Base-by-base conservation (phyloP, 2,329 filamentous ascomycete species). In the Stachybotrys echinatus region DNA sequence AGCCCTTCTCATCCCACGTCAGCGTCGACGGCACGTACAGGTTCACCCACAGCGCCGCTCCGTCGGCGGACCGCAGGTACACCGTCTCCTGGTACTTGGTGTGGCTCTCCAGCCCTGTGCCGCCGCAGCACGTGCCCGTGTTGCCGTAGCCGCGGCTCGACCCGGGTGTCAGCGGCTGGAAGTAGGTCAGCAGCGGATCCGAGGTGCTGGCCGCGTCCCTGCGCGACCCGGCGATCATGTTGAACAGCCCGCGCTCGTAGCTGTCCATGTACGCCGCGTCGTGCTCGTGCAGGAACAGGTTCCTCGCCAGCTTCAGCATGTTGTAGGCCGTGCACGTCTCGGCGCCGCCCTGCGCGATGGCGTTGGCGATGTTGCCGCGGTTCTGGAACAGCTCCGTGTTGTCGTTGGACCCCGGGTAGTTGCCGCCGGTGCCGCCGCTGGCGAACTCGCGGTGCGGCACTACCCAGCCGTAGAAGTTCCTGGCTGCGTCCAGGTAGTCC, bases 51-150 rank as follows among this genome's bases (percentile, higher is more conserved):
- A 66, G 61, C 12, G 61, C 50, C 1, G 63, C 64, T 0, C 50
- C 60, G 23, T 65, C 62, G 1, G 64, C 64, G 6, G 62, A 62
- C 27, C 60, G 60, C n/a, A 66, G 43, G 55, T 66, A 66, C 3
- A 66, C 58, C 6, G 63, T 65, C 53, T 65, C 63, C 47, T 66
- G 63, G 47, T 66, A 66, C 52, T 66, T 65, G 38, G 63, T 65
- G 51, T 66, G 63, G 50, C 63, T 65, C 53, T 66, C 63, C 58
- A 65, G 57, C 1, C 63, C 63, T 2, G 61, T 61, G 2, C 63
- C 63, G 8, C 63, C 63, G 31, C 63, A 66, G 53, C 63, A 66
- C 8, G 63, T 66, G 2, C 63, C 63, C 0, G 62, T 65, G 48
- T 66, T 66, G 10, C 58, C 63, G 22, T 58, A 65, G 22, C 61